phyloP scores from a whole-genome alignment of 2,329 filamentous ascomycete species.

The Helicocarpus griseus region DNA sequence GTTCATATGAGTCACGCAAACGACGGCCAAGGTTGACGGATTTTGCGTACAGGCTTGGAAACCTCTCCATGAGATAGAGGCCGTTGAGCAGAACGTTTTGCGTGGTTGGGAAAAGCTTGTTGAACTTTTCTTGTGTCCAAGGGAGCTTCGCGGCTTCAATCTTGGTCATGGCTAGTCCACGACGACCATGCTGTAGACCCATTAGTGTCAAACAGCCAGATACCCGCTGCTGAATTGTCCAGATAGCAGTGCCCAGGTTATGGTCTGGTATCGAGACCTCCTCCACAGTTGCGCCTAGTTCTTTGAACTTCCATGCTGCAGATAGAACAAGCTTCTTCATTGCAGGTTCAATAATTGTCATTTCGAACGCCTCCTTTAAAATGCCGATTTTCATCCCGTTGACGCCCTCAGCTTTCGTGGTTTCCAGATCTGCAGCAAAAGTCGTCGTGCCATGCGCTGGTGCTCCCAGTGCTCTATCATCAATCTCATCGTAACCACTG shows the following conservation, averaged over 20 bases:
- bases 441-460: neutral
- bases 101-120: slow-evolving; percentile 37
- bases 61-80: slow-evolving; percentile 29
- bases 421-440: neutral
- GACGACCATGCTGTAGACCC: slow-evolving; percentile 36
- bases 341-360: slow-evolving; percentile 28
- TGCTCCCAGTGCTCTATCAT: neutral
- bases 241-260: slow-evolving; percentile 36
- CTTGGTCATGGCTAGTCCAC: slow-evolving; percentile 42
- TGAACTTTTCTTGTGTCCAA: slow-evolving; percentile 40
- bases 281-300: slow-evolving; percentile 41
- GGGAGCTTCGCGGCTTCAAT: slow-evolving; percentile 41
- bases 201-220: slow-evolving; percentile 35
- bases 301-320: slow-evolving; percentile 33
- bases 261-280: slow-evolving; percentile 44
- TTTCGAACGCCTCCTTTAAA: slow-evolving; percentile 35
- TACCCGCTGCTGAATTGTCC: slow-evolving; percentile 42
- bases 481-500: neutral
- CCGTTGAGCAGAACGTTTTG: slow-evolving; percentile 35
- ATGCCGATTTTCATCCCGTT: slow-evolving; percentile 26
- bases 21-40: slow-evolving; percentile 32
- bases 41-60: slow-evolving; percentile 32
- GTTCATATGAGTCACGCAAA: slow-evolving; percentile 30
- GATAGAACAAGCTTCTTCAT: slow-evolving; percentile 35
- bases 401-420: neutral